Base-by-base conservation (phyloP, 2,329 filamentous ascomycete genomes). In the Thermothelomyces thermophilus region DNA sequence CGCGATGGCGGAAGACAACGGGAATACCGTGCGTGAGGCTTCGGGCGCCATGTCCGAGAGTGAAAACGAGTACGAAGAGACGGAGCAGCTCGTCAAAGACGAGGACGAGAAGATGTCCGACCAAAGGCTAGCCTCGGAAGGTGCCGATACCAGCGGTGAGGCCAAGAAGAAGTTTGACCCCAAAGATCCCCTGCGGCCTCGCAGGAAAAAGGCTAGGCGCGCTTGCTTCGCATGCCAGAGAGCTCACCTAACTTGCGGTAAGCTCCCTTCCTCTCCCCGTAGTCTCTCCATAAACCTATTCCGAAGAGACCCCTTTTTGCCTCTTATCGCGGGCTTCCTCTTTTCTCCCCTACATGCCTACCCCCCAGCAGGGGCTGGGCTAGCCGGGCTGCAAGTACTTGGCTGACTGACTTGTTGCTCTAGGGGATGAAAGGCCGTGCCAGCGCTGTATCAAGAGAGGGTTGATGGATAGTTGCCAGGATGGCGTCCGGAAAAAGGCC, bases 231-330 rank as follows among this genome's bases (percentile, higher is more conserved):
- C 93, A 56, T 98, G 93, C 70, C 93, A 98, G 72, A 80, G 91
- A 69, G 93, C 93, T 56, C 93, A 98, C 78, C 74, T 98, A 66
- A 98, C 93, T 58, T 98, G 93, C 74, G 91, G 93, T 97, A 86
- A 79, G 90, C 44, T 54, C 46, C 44, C 40, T 42, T 54, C 46
- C 44, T 37, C 20, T n/a, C 2, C 24, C 33, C 24, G 14, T 41
- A 1, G 28, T 14, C 14, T 30, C 45, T 17, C 20, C 22, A 41
- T 34, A 24, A 20, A 8, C 22, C 19, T 48, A 11, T 10, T 6
- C 11, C n/a, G 1, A 11, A 5, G 14, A 26, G 16, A 17, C 8
- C 22, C 33, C 33, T 35, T 6, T 35, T n/a, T n/a, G 13, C 16
- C 14, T 14, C 13, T 11, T n/a, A 10, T 35, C 8, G 13, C 16